Evolutionary conservation across 2,329 filamentous ascomycete genomes (phyloP).

Genomic region (Cordyceps javanica): DNA sequence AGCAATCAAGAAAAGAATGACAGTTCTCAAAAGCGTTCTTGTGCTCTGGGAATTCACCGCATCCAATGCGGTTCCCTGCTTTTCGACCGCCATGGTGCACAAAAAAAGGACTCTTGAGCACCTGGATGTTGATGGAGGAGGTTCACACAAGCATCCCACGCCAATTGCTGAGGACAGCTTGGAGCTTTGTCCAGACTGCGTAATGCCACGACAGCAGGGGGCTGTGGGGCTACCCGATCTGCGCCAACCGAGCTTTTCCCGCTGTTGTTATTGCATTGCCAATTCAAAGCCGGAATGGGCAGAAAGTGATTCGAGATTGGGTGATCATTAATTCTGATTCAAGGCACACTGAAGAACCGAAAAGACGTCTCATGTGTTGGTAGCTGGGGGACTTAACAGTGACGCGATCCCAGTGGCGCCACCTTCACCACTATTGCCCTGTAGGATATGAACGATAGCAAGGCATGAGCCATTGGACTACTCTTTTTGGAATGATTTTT

Average conservation of each 20-base stretch:
- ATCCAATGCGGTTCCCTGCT: conserved; percentile 52
- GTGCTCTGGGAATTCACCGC: conserved; percentile 77
- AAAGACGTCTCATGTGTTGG: background rate
- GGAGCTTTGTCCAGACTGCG: conserved; percentile 29
- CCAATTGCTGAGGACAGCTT: conserved; percentile 36
- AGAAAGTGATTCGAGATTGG: too few species aligned
- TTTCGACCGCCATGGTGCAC: conserved; percentile 39
- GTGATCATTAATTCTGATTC: too few species aligned
- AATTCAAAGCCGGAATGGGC: background rate
- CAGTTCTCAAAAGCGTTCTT: conserved; percentile 75
- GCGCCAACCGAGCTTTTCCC: conserved; percentile 13
- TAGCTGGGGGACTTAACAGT: background rate
- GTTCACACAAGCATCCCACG: conserved; percentile 11
- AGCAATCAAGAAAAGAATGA: conserved; percentile 88
- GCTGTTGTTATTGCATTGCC: background rate
- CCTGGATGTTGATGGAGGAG: conserved; percentile 26
- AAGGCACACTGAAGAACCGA: background rate
- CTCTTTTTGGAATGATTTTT: too few species aligned
- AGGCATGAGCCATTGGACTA: too few species aligned
- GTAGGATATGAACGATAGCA: too few species aligned
- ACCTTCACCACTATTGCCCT: background rate
- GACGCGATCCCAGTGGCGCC: background rate
- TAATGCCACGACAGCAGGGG: conserved; percentile 14
- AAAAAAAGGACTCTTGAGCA: conserved; percentile 20
- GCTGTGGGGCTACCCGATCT: conserved; percentile 18